Evolutionary conservation across 345 rosid genomes (phyloP).

Genomic region (Citrus unshiu): DNA sequence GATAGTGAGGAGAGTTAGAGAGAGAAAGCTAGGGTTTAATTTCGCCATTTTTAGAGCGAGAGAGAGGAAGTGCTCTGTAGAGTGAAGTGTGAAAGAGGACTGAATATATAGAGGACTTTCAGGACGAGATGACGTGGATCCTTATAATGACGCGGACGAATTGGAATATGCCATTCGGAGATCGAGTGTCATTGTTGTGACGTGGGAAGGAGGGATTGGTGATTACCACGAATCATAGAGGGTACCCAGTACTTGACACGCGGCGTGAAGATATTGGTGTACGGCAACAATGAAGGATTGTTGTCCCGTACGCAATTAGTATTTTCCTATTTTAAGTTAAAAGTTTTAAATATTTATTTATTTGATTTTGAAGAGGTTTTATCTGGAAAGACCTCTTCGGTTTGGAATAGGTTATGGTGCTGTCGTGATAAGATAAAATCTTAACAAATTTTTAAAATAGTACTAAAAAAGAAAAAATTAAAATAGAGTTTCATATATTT

Average conservation of each 20-base stretch:
- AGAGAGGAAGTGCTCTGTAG: constrained; percentile 10
- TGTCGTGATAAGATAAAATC: background rate
- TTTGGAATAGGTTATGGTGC: background rate
- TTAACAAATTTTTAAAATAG: background rate
- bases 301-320: background rate
- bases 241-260: background rate
- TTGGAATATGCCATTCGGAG: background rate
- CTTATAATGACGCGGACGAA: constrained; percentile 6
- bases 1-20: constrained; percentile 29
- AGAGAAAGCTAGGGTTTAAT: constrained; percentile 28
- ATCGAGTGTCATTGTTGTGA: constrained; percentile 29
- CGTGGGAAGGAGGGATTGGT: constrained; percentile 40
- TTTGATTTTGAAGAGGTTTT: background rate
- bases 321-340: background rate
- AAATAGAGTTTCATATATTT: too few species aligned
- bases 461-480: too few species aligned
- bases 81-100: background rate
- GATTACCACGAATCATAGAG: constrained; percentile 8
- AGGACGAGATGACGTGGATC: constrained; percentile 20
- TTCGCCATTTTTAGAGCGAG: constrained; percentile 12
- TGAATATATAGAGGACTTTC: constrained; percentile 6
- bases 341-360: background rate
- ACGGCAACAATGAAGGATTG: background rate
- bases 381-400: background rate
- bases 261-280: background rate